Base-by-base conservation (phyloP, 108 stramenopile genomes). In the Skeletonema menzelii region DNA sequence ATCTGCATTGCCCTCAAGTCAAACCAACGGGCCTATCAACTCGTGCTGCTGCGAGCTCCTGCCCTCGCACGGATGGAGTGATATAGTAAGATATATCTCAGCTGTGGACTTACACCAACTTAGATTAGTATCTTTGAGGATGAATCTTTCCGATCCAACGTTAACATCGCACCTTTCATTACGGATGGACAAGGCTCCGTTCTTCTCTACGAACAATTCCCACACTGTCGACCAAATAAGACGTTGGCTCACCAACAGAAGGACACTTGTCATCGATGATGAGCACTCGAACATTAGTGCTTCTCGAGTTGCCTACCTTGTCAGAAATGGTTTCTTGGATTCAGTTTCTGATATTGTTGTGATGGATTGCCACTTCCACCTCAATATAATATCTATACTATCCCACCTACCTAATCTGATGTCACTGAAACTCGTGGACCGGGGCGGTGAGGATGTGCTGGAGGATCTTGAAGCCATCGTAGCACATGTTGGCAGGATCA, bases 121-220 rank as follows among this genome's bases (percentile, higher is more conserved):
- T 12, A 62, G 79, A 11, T 67, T 80, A n/a, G 72, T 59, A n/a
- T n/a, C n/a, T n/a, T n/a, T n/a, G n/a, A 0, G 72, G 79, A 42
- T 59, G 57, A 10, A 55, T 37, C 42, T 78, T 6, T 27, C 62
- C 13, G 67, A 61, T 27, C 79, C 79, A 12, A 31, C 55, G 1
- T 62, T 80, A 7, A 80, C 79, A 14, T 46, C 26, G 4, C 72
- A 73, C 27, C 53, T 80, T 0, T 63, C 63, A 47, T 62, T 80
- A 22, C 67, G 72, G 17, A 69, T 80, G 72, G 72, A 73, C 35
- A 32, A 31, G 17, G 79, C 44, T 0, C 72, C 72, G 12, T 80
- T 80, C 49, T 80, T 80, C 59, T 17, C 19, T 13, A 27, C 49
- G 19, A 27, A 73, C 19, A 26, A 31, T 11, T 14, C 31, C 20